phyloP scores from a whole-genome alignment of 2,329 filamentous ascomycete species.

The Verticillium nonalfalfae region DNA sequence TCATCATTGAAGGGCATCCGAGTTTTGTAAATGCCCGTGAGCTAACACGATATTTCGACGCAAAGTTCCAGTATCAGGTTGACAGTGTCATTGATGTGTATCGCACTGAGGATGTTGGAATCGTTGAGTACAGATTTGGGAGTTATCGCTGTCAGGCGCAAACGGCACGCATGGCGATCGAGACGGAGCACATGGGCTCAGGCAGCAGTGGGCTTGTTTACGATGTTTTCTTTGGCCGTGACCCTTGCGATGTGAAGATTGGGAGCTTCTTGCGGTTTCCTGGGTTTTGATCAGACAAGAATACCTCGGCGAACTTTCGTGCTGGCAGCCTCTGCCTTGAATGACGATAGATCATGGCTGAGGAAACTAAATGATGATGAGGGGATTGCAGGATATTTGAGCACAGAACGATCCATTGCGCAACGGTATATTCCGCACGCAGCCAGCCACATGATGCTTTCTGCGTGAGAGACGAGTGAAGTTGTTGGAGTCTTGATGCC shows the following conservation, averaged over 20 bases:
- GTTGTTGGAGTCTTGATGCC: too few species aligned
- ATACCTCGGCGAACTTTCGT: too few species aligned
- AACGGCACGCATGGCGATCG: conserved; percentile 28
- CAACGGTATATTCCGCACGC: too few species aligned
- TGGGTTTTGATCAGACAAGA: too few species aligned
- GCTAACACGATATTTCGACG: conserved; percentile 33
- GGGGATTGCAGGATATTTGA: too few species aligned
- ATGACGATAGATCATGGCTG: too few species aligned
- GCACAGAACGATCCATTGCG: too few species aligned
- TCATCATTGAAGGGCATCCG: conserved; percentile 40
- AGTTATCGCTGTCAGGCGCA: conserved; percentile 50
- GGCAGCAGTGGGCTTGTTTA: conserved; percentile 11
- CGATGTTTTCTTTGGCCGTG: conserved; percentile 9
- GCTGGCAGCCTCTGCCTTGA: too few species aligned
- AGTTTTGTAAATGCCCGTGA: conserved; percentile 33
- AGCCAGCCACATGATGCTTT: too few species aligned
- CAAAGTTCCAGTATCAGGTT: conserved; percentile 38
- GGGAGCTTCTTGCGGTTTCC: too few species aligned
- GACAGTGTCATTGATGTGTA: conserved; percentile 32
- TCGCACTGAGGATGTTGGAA: conserved; percentile 15
- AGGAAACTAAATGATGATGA: too few species aligned
- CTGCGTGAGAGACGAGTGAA: too few species aligned
- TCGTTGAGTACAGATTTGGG: conserved; percentile 46
- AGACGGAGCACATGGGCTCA: background rate
- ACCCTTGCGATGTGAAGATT: conserved; percentile 4